A percentile compares a stretch with the other conserved stretches of the same genome.
Evolutionary conservation across 352 stramenopile genomes (phyloP).

Genomic region (Pythium aquatile): DNA sequence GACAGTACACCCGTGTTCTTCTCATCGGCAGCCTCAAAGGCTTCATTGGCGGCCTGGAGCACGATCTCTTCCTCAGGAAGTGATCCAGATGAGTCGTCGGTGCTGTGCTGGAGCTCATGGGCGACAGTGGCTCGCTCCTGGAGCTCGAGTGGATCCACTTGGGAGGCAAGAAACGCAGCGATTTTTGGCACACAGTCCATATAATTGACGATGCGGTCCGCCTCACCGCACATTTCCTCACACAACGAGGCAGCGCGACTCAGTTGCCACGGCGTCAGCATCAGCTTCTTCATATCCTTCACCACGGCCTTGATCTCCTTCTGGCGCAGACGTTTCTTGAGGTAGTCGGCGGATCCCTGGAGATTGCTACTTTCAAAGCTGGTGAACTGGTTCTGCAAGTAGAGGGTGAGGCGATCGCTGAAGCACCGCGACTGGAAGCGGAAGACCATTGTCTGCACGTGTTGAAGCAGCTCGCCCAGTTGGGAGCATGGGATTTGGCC

Average conservation of each 20-base stretch:
- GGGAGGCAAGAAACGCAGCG: slow-evolving; percentile 22
- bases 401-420: slow-evolving; percentile 33
- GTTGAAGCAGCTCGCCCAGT: slow-evolving; percentile 39
- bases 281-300: slow-evolving; percentile 50
- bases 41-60: slow-evolving; percentile 29
- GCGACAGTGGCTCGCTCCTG: slow-evolving; percentile 24
- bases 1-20: slow-evolving; percentile 36
- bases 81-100: background rate
- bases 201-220: slow-evolving; percentile 49
- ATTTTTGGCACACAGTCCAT: slow-evolving; percentile 36
- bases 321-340: slow-evolving; percentile 46
- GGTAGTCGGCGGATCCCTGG: slow-evolving; percentile 42
- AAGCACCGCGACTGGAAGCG: slow-evolving; percentile 56
- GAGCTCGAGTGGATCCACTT: slow-evolving; percentile 36
- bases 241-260: slow-evolving; percentile 38
- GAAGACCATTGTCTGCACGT: slow-evolving; percentile 55
- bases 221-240: slow-evolving; percentile 19
- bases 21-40: slow-evolving; percentile 39
- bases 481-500: slow-evolving; percentile 35
- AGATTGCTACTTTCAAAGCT: slow-evolving; percentile 50
- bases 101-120: slow-evolving; percentile 11
- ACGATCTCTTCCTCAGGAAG: slow-evolving; percentile 27
- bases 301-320: slow-evolving; percentile 44
- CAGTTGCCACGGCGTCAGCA: slow-evolving; percentile 51
- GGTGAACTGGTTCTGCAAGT: slow-evolving; percentile 51